A percentile compares a stretch with the other conserved stretches of the same genome.
Evolutionary conservation across 2,329 filamentous ascomycete species (phyloP).

Genomic region (Rhytidhysteron rufulum): DNA sequence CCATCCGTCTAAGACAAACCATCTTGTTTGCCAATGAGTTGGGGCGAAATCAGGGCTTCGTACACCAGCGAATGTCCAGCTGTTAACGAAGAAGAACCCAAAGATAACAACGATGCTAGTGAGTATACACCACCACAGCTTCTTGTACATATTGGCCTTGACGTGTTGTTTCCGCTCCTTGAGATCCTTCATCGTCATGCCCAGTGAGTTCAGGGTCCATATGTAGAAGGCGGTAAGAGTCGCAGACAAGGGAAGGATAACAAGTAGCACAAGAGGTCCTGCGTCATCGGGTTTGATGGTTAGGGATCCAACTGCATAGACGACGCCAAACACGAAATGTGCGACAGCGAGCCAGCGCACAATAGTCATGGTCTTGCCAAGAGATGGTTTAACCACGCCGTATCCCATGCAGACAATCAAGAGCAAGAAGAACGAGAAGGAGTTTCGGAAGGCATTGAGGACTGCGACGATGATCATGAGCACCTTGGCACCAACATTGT

Average conservation of each 20-base stretch:
- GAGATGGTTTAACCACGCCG: constrained; percentile 88
- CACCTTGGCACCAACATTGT: constrained; percentile 76
- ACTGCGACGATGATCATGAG: constrained; percentile 89
- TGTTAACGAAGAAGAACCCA: constrained; percentile 98
- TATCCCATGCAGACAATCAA: constrained; percentile 99
- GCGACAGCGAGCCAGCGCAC: constrained; percentile 86
- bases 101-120: constrained; percentile 93
- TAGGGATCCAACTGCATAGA: constrained; percentile 87
- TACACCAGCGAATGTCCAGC: constrained; percentile 85
- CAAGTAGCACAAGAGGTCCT: constrained; percentile 84
- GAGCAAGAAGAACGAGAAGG: constrained; percentile 96
- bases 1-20: constrained; percentile 98
- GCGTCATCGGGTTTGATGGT: constrained; percentile 85
- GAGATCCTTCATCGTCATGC: constrained; percentile 93
- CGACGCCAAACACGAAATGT: constrained; percentile 91
- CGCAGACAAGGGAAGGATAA: constrained; percentile 85
- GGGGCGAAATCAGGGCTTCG: constrained; percentile 87
- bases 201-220: constrained; percentile 95
- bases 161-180: constrained; percentile 87
- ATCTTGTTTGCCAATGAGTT: constrained; percentile 93
- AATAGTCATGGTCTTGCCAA: constrained; percentile 91
- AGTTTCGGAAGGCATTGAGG: constrained; percentile 89
- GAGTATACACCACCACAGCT: constrained; percentile 97
- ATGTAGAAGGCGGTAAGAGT: constrained; percentile 97
- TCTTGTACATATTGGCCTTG: constrained; percentile 95